A percentile compares a stretch with the other conserved stretches of the same genome.
phyloP scores from a whole-genome alignment of 2,329 filamentous ascomycete genomes.

The Biscogniauxia sp. region DNA sequence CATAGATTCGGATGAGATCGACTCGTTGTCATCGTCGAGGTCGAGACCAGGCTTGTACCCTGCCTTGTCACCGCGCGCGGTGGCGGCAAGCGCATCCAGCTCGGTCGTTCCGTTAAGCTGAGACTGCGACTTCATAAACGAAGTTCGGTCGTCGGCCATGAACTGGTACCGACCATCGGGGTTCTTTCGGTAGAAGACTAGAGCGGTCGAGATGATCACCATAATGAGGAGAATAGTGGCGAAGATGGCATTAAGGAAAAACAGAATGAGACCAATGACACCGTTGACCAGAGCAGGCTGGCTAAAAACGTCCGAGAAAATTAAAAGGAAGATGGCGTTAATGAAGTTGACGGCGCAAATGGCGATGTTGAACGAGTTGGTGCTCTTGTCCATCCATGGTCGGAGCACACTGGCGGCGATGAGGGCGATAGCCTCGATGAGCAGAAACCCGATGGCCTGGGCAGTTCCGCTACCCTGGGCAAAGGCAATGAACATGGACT shows the following conservation, averaged over 20 bases:
- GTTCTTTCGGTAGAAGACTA: slow-evolving; percentile 79
- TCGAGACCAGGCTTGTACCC: slow-evolving; percentile 57
- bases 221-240: slow-evolving; percentile 73
- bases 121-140: slow-evolving; percentile 86
- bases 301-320: slow-evolving; percentile 80
- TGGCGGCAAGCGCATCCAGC: slow-evolving; percentile 78
- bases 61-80: slow-evolving; percentile 71
- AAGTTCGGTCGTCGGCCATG: slow-evolving; percentile 84
- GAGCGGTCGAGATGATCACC: slow-evolving; percentile 62
- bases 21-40: slow-evolving; percentile 69
- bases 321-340: slow-evolving; percentile 74
- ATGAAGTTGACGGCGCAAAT: slow-evolving; percentile 81
- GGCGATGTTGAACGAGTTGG: slow-evolving; percentile 84
- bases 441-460: slow-evolving; percentile 72
- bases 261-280: slow-evolving; percentile 80
- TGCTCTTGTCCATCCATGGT: slow-evolving; percentile 96
- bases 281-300: slow-evolving; percentile 76
- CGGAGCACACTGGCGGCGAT: slow-evolving; percentile 71
- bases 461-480: slow-evolving; percentile 63
- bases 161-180: slow-evolving; percentile 84
- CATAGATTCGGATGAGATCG: slow-evolving; percentile 56
- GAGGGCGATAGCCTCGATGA: slow-evolving; percentile 72
- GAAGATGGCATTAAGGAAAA: slow-evolving; percentile 77
- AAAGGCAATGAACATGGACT: slow-evolving; percentile 79
- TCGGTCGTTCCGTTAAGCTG: slow-evolving; percentile 70